These are phyloP conservation scores for Yarrowia keelungensis DNA, from an alignment of 805 yeast species.

Conservation along the genomic window DNA sequence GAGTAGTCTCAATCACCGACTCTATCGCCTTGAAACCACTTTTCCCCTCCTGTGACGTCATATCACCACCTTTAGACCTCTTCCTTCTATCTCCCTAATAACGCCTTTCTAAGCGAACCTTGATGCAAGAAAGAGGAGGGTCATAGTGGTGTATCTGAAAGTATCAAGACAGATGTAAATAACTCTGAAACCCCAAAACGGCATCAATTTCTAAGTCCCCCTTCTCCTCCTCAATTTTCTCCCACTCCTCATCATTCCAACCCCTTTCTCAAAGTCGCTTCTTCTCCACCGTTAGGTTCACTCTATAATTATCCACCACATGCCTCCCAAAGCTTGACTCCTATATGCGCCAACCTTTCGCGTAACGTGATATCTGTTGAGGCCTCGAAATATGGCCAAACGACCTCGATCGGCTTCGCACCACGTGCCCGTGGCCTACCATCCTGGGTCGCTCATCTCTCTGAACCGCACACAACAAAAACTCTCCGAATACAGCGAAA, in stretches of 20 bases:
- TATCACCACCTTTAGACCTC: not conserved
- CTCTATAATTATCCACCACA: not conserved
- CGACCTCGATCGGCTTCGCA: slow-evolving; percentile 38
- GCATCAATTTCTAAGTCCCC: not conserved
- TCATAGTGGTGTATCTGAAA: too few relatives aligned
- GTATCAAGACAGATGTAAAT: too few relatives aligned
- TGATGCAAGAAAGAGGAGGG: not conserved
- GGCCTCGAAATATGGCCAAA: slow-evolving; percentile 17
- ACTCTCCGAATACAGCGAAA: slow-evolving; percentile 21
- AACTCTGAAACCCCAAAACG: too few relatives aligned
- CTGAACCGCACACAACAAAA: slow-evolving; percentile 28
- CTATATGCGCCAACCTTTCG: slow-evolving; percentile 25
- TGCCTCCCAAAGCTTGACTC: not conserved
- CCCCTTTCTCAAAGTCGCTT: not conserved
- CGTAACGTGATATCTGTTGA: slow-evolving; percentile 17
- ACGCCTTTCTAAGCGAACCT: slow-evolving; percentile 4
- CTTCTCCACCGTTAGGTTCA: not conserved
- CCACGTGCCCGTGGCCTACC: slow-evolving; percentile 32
- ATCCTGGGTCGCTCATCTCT: slow-evolving; percentile 2
- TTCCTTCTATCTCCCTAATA: not conserved
- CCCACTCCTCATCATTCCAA: not conserved
- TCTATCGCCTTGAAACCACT: not conserved
- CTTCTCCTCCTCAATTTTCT: not conserved
- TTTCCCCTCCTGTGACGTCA: not conserved
- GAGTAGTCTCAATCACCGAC: too few relatives aligned